phyloP scores from a whole-genome alignment of 768 basidiomycete genomes.

The Boletales sp. region DNA sequence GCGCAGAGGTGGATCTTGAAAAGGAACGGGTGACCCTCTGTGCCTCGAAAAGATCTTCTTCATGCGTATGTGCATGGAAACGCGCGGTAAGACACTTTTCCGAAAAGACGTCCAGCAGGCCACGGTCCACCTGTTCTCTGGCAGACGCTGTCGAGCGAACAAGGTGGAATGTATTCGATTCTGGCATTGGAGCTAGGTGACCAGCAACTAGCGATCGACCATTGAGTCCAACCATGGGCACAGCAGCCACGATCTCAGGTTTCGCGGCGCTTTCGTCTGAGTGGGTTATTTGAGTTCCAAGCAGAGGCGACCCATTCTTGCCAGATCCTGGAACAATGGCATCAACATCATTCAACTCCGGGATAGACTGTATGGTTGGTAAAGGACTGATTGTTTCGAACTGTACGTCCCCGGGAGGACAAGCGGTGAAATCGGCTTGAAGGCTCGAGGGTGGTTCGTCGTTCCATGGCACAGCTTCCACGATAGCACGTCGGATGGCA shows the following conservation, averaged over 20 bases:
- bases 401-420: conserved; percentile 35
- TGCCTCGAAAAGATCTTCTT: conserved; percentile 60
- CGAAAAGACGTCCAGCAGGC: conserved; percentile 78
- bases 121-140: conserved; percentile 71
- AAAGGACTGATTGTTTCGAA: conserved; percentile 40
- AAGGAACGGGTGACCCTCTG: conserved; percentile 45
- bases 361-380: conserved; percentile 57
- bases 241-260: conserved; percentile 13
- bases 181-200: conserved; percentile 48
- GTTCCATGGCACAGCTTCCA: conserved; percentile 43
- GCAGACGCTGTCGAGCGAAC: conserved; percentile 63
- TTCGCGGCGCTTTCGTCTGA: conserved; percentile 17
- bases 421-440: conserved; percentile 39
- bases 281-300: conserved; percentile 1
- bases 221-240: conserved; percentile 31
- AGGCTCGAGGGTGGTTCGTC: conserved; percentile 66
- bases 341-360: conserved; percentile 37
- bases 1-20: conserved; percentile 53
- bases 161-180: conserved; percentile 56
- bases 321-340: conserved; percentile 1
- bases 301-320: conserved; percentile 2
- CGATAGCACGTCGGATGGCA: conserved; percentile 54
- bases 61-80: conserved; percentile 56
- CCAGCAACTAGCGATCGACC: conserved; percentile 60
- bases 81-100: conserved; percentile 67